Conservation (phyloP, 257 asterid species). For the Solanum sitiens region DNA sequence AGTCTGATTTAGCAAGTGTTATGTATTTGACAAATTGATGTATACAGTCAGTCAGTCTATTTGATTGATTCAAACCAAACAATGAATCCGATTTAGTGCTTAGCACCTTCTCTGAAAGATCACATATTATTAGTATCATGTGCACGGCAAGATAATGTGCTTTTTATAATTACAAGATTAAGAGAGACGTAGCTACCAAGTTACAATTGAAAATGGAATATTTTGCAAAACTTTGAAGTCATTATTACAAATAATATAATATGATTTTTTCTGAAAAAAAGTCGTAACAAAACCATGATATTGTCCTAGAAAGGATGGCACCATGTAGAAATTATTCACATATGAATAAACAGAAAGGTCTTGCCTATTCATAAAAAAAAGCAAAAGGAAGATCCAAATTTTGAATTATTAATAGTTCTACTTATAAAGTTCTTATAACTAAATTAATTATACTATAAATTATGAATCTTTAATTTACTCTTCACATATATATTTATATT, state of each 20-base stretch:
- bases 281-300: background rate
- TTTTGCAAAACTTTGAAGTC: background rate
- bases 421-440: background rate
- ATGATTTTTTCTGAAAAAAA: background rate
- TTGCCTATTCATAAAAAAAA: background rate
- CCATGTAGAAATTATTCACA: background rate
- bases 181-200: background rate
- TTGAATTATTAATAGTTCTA: background rate
- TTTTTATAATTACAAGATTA: background rate
- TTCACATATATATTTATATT: background rate
- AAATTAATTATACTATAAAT: background rate
- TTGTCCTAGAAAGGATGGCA: background rate
- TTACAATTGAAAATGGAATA: background rate
- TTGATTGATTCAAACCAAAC: background rate
- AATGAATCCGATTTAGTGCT: background rate
- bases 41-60: background rate
- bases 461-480: background rate
- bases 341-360: background rate
- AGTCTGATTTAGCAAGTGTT: background rate
- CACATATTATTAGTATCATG: background rate
- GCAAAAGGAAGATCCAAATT: background rate
- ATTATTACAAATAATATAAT: background rate
- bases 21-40: background rate
- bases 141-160: background rate
- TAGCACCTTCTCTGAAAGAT: background rate